phyloP scores from a whole-genome alignment of 495 filamentous ascomycete genomes.

The Penicillium bialowiezense region DNA sequence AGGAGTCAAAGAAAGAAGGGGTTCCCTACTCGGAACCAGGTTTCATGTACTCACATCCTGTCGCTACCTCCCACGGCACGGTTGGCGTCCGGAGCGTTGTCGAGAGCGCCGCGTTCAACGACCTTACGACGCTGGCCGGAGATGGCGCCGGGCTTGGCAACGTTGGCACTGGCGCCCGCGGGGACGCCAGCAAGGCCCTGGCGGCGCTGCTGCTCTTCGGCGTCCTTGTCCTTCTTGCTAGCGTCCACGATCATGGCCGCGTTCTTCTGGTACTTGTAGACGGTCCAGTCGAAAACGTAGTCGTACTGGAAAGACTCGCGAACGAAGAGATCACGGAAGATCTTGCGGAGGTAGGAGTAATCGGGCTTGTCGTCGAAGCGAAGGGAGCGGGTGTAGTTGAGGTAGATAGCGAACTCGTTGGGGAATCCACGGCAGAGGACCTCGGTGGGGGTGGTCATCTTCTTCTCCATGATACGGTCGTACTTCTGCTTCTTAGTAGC shows the following conservation, averaged over 20 bases:
- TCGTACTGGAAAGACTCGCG: conserved; percentile 99
- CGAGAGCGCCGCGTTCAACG: conserved; percentile 67
- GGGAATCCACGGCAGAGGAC: conserved; percentile 99
- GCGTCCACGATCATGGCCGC: conserved; percentile 84
- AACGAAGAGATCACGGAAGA: conserved; percentile 99
- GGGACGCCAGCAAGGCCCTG: conserved; percentile 58
- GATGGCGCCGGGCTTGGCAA: conserved; percentile 67
- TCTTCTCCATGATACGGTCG: conserved; percentile 99
- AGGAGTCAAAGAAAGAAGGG: conserved; percentile 52
- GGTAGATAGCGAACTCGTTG: conserved; percentile 99
- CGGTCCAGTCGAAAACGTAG: conserved; percentile 99
- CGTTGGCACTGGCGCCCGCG: conserved; percentile 51
- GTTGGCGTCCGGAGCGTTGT: conserved; percentile 81
- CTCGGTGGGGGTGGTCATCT: conserved; percentile 99
- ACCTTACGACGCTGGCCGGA: conserved; percentile 83
- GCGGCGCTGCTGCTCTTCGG: conserved; percentile 69
- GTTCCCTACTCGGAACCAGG: conserved; percentile 92
- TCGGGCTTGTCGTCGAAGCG: conserved; percentile 99
- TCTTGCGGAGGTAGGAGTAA: conserved; percentile 99
- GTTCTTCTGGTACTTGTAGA: conserved; percentile 99
- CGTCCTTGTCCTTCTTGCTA: conserved; percentile 70
- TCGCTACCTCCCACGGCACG: conserved; percentile 88
- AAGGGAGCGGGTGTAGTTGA: conserved; percentile 98
- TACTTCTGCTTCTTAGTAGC: conserved; percentile 99
- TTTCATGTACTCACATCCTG: conserved; percentile 93